Evolutionary conservation across 2,329 filamentous ascomycete species (phyloP).

Genomic region (Aspergillus cejpii): DNA sequence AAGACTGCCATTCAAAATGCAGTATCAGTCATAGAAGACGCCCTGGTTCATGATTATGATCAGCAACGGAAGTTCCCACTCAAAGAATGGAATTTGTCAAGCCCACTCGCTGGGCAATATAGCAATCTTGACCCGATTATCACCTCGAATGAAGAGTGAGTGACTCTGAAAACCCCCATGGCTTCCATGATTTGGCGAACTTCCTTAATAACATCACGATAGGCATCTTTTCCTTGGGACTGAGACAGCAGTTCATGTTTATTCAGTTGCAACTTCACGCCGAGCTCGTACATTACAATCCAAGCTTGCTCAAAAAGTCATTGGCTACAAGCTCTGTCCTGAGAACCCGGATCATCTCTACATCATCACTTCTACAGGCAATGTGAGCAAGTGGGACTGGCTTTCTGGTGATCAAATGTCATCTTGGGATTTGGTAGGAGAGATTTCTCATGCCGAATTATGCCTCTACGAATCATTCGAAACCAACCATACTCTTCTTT

Average conservation of each 20-base stretch:
- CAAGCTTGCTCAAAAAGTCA: slow-evolving; percentile 42
- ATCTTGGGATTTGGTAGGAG: slow-evolving; percentile 39
- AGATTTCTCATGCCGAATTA: slow-evolving; percentile 30
- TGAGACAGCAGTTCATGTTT: slow-evolving; percentile 69
- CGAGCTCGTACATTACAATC: slow-evolving; percentile 64
- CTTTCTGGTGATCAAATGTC: slow-evolving; percentile 40
- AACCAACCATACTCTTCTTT: slow-evolving; percentile 32
- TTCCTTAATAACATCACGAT: slow-evolving; percentile 4
- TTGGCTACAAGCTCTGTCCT: slow-evolving; percentile 48
- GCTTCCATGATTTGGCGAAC: neutral
- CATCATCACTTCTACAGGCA: slow-evolving; percentile 47
- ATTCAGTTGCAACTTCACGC: slow-evolving; percentile 73
- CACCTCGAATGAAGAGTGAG: slow-evolving; percentile 51
- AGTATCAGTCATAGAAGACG: neutral
- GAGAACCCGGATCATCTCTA: slow-evolving; percentile 48
- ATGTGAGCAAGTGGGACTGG: slow-evolving; percentile 56
- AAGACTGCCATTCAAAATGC: neutral
- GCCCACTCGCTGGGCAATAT: slow-evolving; percentile 50
- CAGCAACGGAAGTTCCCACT: slow-evolving; percentile 9
- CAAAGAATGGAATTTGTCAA: slow-evolving; percentile 43
- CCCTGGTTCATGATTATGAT: slow-evolving; percentile 10
- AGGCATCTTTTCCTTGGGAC: slow-evolving; percentile 72
- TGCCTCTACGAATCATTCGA: slow-evolving; percentile 12
- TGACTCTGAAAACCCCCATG: slow-evolving; percentile 1
- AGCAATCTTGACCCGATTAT: slow-evolving; percentile 52